Conservation (phyloP, 2,329 filamentous ascomycete genomes). For the Metarhizium anisopliae region DNA sequence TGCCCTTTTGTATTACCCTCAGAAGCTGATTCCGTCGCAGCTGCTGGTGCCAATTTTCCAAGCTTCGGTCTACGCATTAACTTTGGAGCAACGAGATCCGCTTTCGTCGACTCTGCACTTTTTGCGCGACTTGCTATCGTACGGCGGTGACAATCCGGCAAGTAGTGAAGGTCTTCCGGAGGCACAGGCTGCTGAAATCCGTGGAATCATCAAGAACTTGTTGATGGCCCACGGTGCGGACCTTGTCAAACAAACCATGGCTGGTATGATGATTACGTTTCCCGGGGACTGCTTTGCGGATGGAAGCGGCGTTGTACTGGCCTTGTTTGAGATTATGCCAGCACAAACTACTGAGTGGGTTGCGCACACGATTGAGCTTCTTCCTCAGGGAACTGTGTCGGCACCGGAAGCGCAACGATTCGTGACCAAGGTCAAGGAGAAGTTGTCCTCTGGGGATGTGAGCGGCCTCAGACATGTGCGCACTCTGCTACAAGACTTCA, state of each 20-base stretch:
- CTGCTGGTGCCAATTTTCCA: slow-evolving; percentile 78
- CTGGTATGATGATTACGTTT: slow-evolving; percentile 99
- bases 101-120: slow-evolving; percentile 89
- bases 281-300: slow-evolving; percentile 93
- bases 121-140: slow-evolving; percentile 81
- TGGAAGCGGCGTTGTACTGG: slow-evolving; percentile 83
- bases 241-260: slow-evolving; percentile 81
- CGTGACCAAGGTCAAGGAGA: slow-evolving; percentile 71
- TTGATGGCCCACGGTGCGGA: slow-evolving; percentile 62
- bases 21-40: slow-evolving; percentile 69
- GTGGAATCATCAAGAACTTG: slow-evolving; percentile 63
- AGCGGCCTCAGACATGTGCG: slow-evolving; percentile 66
- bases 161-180: slow-evolving; percentile 48
- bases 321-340: slow-evolving; percentile 80
- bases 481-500: slow-evolving; percentile 87
- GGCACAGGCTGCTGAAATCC: slow-evolving; percentile 59
- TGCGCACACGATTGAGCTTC: slow-evolving; percentile 69
- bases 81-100: slow-evolving; percentile 84
- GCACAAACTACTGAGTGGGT: slow-evolving; percentile 75
- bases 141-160: slow-evolving; percentile 68
- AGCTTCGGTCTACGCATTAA: slow-evolving; percentile 77
- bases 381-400: slow-evolving; percentile 75
- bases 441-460: slow-evolving; percentile 55
- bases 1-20: slow-evolving; percentile 85
- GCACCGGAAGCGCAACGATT: slow-evolving; percentile 73